Conservation (phyloP, 2,329 filamentous ascomycete genomes). For the Endocalyx cinctus region DNA sequence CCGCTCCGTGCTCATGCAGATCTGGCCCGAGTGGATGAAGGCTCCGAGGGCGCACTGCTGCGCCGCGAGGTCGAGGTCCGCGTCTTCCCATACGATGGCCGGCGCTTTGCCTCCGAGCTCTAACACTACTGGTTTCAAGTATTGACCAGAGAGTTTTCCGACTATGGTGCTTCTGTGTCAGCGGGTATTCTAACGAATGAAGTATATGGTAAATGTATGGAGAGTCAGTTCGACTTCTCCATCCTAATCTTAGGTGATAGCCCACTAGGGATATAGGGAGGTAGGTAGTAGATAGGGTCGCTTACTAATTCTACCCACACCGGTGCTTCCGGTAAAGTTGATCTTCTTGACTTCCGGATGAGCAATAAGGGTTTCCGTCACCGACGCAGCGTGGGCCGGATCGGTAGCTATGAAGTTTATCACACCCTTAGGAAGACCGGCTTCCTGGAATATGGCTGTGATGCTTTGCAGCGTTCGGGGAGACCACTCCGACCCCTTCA, state of each 20-base stretch:
- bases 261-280: too few species aligned
- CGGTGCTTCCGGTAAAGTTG: constrained; percentile 67
- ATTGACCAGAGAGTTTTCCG: constrained; percentile 55
- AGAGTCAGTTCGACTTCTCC: too few species aligned
- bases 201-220: too few species aligned
- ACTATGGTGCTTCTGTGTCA: constrained; percentile 26
- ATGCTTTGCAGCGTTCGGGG: constrained; percentile 55
- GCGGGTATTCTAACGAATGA: not conserved
- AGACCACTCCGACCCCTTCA: constrained; percentile 58
- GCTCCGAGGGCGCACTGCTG: constrained; percentile 53
- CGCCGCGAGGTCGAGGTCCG: constrained; percentile 59
- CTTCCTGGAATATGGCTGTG: constrained; percentile 53
- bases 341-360: constrained; percentile 59
- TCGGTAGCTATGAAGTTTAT: constrained; percentile 60
- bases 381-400: constrained; percentile 50
- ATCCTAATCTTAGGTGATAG: too few species aligned
- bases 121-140: constrained; percentile 63
- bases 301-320: constrained; percentile 53
- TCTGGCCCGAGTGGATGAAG: constrained; percentile 60
- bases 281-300: not conserved
- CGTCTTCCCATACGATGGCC: constrained; percentile 63
- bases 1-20: constrained; percentile 68
- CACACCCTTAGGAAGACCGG: constrained; percentile 61
- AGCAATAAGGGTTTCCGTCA: constrained; percentile 58
- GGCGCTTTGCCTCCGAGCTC: constrained; percentile 69